Evolutionary conservation across 2,329 filamentous ascomycete species (phyloP).

Genomic region (Monosporascus sp.): DNA sequence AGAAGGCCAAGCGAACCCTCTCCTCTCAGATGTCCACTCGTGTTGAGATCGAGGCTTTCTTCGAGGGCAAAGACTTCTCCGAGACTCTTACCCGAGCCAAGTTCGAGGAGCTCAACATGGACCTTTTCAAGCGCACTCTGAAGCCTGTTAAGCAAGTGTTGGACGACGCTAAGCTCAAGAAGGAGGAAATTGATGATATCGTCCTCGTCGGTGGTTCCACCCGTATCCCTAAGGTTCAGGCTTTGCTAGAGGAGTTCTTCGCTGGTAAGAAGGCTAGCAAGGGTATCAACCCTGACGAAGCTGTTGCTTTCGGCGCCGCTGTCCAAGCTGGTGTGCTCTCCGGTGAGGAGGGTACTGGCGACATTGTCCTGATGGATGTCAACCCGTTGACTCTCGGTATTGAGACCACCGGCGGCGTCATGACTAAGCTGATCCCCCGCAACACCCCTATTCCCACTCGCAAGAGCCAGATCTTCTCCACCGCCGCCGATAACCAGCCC

Average conservation of each 20-base stretch:
- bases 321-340: slow-evolving; percentile 95
- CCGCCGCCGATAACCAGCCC: slow-evolving; percentile 93
- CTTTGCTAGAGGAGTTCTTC: slow-evolving; percentile 94
- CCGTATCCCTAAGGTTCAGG: slow-evolving; percentile 96
- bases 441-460: slow-evolving; percentile 93
- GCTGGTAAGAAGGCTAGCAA: slow-evolving; percentile 94
- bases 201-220: slow-evolving; percentile 98
- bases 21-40: slow-evolving; percentile 90
- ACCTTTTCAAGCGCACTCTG: slow-evolving; percentile 98
- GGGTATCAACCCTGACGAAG: slow-evolving; percentile 99
- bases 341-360: slow-evolving; percentile 75
- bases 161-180: slow-evolving; percentile 97
- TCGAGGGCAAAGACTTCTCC: slow-evolving; percentile 94
- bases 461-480: slow-evolving; percentile 98
- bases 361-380: slow-evolving; percentile 91
- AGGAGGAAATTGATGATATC: slow-evolving; percentile 91
- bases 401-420: slow-evolving; percentile 94
- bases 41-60: slow-evolving; percentile 96
- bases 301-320: slow-evolving; percentile 94
- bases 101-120: slow-evolving; percentile 98
- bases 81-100: slow-evolving; percentile 98
- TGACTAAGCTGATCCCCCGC: slow-evolving; percentile 93
- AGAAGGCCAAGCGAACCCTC: slow-evolving; percentile 98
- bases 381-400: slow-evolving; percentile 96
- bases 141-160: slow-evolving; percentile 98